Percentiles rank a stretch among this genome's conserved stretches.
phyloP scores from a whole-genome alignment of 768 basidiomycete genomes.

The Rubroboletus pulcherrimus region DNA sequence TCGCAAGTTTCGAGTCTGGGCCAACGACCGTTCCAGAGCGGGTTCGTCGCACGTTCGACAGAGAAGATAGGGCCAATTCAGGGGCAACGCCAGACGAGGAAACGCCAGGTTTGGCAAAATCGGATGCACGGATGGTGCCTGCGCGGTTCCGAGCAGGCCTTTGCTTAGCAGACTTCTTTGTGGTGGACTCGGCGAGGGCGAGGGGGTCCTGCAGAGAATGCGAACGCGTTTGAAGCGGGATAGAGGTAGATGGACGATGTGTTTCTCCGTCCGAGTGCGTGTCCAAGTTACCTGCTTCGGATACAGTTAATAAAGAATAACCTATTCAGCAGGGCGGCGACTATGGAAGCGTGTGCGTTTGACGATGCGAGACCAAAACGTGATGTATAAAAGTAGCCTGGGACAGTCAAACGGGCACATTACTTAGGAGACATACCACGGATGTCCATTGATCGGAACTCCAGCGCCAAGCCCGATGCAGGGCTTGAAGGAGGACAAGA shows the following conservation, averaged over 20 bases:
- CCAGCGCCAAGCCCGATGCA: constrained; percentile 18
- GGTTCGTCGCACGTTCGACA: constrained; percentile 35
- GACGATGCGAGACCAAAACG: not conserved
- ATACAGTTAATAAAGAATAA: constrained; percentile 7
- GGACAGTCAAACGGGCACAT: not conserved
- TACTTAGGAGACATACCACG: constrained; percentile 23
- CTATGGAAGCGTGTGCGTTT: not conserved
- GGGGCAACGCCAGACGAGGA: constrained; percentile 3
- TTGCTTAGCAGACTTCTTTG: constrained; percentile 12
- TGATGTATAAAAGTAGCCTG: not conserved
- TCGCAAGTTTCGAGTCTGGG: constrained; percentile 23
- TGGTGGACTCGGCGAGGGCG: not conserved
- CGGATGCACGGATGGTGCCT: constrained; percentile 51
- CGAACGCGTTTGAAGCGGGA: constrained; percentile 11
- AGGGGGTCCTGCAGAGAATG: constrained; percentile 22
- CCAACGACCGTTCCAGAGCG: constrained; percentile 49
- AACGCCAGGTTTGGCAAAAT: constrained; percentile 27
- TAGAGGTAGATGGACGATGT: not conserved
- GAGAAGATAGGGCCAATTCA: not conserved
- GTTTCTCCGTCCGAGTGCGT: constrained; percentile 9
- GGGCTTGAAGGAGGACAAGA: constrained; percentile 16
- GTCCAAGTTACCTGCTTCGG: constrained; percentile 11
- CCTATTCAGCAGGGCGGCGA: not conserved
- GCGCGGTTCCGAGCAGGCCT: constrained; percentile 36
- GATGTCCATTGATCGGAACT: constrained; percentile 22